Base-by-base conservation (phyloP, 306 rosid genomes). In the Inga leiocalycina region DNA sequence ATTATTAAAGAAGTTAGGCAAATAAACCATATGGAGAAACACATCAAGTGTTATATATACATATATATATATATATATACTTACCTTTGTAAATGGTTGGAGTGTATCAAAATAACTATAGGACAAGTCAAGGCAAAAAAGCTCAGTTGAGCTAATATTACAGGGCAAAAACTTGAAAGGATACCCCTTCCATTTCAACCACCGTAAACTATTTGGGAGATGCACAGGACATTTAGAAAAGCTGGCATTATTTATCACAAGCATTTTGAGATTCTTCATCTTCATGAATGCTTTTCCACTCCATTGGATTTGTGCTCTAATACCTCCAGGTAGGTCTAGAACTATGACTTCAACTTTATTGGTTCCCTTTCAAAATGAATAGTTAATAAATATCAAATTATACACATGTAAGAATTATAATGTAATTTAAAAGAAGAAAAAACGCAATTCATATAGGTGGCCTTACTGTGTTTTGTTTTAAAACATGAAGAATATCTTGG, bases 201-300 rank as follows among this genome's bases (percentile, higher is more conserved):
- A 20, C 2, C 59, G 62, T 27, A 77, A 77, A 62, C 43, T 77
- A 2, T 24, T 62, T 61, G 72, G 80, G 71, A 77, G 71, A 27
- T 24, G 0, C 1, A 4, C 2, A 2, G 59, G 80, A 8, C 71
- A 20, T 8, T 2, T 4, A 43, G 10, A 59, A 61, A 62, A 61
- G 19, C 10, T 6, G 15, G 56, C 72, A 39, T 59, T 41, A 43
- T 44, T 27, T 11, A 77, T 22, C 20, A 59, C 45, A 1, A 77
- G 44, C 27, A 77, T 43, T 77, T 49, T 79, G 9, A 76, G 37
- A 0, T 41, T 76, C 11, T 24, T 11, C 56, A 76, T 76, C 2
- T 43, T 14, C 34, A 8, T 22, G 22, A 77, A 77, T n/a, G 59
- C 59, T 16, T 77, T 9, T n/a, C 56, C 57, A 41, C 22, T 43